These are phyloP conservation scores for Vigna unguiculata DNA, from an alignment of 306 rosid genomes.

Conservation along the genomic window DNA sequence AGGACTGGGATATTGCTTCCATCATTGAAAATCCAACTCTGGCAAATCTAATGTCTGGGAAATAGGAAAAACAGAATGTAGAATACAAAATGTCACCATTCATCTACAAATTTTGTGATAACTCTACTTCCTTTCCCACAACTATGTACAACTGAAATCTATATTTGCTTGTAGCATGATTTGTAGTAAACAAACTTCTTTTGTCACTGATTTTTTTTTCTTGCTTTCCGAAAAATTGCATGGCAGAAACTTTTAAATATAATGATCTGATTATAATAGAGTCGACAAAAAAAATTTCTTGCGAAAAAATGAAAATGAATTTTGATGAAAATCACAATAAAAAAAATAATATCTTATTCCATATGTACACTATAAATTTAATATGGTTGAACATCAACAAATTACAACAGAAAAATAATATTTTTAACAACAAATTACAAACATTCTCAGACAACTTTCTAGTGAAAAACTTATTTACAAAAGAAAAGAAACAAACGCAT, in stretches of 20 bases:
- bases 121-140: background rate
- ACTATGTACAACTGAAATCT: background rate
- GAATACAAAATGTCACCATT: background rate
- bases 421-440: too few species aligned
- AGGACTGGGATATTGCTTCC: constrained; percentile 83
- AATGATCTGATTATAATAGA: too few species aligned
- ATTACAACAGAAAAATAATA: too few species aligned
- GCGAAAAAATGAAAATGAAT: too few species aligned
- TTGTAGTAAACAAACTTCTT: background rate
- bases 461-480: too few species aligned
- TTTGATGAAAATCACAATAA: too few species aligned
- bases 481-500: too few species aligned
- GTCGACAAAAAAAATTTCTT: too few species aligned
- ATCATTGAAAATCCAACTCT: constrained; percentile 73
- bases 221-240: background rate
- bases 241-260: background rate
- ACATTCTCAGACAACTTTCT: too few species aligned
- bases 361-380: too few species aligned
- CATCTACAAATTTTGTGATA: background rate
- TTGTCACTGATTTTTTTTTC: background rate
- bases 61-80: constrained; percentile 45
- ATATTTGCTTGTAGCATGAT: background rate
- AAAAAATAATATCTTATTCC: too few species aligned
- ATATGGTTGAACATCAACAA: too few species aligned
- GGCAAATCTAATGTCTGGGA: constrained; percentile 73